phyloP scores from a whole-genome alignment of 495 filamentous ascomycete genomes.

The Neurospora sp. region DNA sequence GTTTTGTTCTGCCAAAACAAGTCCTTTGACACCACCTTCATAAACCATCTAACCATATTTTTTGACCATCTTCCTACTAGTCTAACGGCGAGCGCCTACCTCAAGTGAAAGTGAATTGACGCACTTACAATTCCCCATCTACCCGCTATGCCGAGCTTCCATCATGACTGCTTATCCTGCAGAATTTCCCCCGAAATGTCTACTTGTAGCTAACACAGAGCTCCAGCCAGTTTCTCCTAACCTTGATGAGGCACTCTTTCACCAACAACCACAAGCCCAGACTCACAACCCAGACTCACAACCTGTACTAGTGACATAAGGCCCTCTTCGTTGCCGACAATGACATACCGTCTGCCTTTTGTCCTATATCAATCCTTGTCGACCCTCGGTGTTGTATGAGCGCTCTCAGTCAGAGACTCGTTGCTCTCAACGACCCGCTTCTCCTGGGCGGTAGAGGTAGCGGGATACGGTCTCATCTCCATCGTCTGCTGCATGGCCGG shows the following conservation, averaged over 20 bases:
- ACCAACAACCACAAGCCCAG: no score
- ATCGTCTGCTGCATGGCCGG: not conserved
- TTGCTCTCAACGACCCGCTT: not conserved
- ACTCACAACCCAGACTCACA: not conserved
- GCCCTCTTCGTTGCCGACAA: not conserved
- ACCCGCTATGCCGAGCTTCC: not conserved
- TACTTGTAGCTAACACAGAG: not conserved
- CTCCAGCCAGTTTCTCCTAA: not conserved
- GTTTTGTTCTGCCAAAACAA: not conserved
- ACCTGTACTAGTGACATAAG: not conserved
- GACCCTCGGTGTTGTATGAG: not conserved
- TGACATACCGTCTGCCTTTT: not conserved
- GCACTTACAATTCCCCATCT: not conserved
- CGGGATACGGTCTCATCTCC: not conserved
- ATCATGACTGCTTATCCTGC: not conserved
- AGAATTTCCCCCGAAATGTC: not conserved
- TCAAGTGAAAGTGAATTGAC: not conserved
- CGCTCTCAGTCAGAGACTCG: not conserved
- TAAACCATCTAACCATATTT: not conserved
- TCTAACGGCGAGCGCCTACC: not conserved
- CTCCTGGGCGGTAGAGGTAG: not conserved
- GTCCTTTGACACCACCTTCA: not conserved
- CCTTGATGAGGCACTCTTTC: not conserved
- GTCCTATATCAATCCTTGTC: not conserved
- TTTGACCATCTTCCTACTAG: not conserved